These are phyloP conservation scores for Hibiscus mutabilis DNA, from an alignment of 345 rosid species.

Conservation along the genomic window DNA sequence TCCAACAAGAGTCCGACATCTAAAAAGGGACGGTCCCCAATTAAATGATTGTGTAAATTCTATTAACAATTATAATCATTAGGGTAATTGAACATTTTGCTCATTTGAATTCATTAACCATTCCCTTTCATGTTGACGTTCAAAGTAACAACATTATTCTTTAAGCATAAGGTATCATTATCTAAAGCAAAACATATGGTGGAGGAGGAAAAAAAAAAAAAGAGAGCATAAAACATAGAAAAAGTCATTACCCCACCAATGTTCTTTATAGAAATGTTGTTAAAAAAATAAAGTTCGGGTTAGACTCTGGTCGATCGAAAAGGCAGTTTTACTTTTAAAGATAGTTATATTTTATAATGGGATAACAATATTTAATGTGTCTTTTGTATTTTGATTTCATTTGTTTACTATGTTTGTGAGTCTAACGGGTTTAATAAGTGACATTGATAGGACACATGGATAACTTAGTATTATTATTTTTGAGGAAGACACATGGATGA, in stretches of 20 bases:
- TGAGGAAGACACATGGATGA: too few relatives aligned
- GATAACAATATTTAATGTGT: too few relatives aligned
- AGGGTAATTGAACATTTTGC: not conserved
- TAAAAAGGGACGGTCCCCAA: not conserved
- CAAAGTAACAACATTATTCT: not conserved
- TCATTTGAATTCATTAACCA: not conserved
- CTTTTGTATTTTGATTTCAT: too few relatives aligned
- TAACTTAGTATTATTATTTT: too few relatives aligned
- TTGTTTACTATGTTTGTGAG: too few relatives aligned
- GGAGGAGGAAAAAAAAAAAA: not conserved
- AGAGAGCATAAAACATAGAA: not conserved
- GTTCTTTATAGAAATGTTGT: not conserved
- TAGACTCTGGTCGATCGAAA: too few relatives aligned
- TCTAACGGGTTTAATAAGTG: too few relatives aligned
- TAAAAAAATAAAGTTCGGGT: too few relatives aligned
- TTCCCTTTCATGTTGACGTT: not conserved
- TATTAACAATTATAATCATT: not conserved
- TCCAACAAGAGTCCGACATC: too few relatives aligned
- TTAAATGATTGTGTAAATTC: not conserved
- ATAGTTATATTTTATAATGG: too few relatives aligned
- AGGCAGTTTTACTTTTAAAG: too few relatives aligned
- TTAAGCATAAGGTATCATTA: not conserved
- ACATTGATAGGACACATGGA: too few relatives aligned
- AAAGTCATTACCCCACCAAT: not conserved
- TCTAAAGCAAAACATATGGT: not conserved